Evolutionary conservation across 2,329 filamentous ascomycete genomes (phyloP).

Genomic region (Apiospora sp.): DNA sequence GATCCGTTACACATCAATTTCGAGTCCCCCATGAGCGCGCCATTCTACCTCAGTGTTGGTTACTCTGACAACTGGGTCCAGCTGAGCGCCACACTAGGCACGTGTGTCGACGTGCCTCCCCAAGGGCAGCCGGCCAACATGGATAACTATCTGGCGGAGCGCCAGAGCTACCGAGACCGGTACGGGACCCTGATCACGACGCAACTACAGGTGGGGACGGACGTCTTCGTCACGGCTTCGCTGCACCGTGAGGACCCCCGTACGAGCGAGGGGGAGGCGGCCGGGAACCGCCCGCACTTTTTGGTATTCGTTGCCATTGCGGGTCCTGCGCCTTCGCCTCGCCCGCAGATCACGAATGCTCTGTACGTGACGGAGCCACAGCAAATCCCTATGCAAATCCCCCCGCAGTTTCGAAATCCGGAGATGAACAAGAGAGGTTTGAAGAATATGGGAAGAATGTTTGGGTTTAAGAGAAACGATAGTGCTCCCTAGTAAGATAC

Average conservation of each 20-base stretch:
- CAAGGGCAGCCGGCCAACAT: background rate
- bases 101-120: background rate
- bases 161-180: slow-evolving; percentile 24
- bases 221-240: background rate
- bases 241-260: slow-evolving; percentile 20
- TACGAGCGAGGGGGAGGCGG: slow-evolving; percentile 22
- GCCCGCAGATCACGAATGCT: background rate
- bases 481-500: background rate
- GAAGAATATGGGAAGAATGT: background rate
- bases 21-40: background rate
- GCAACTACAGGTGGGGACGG: background rate
- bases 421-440: background rate
- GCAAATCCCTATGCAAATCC: background rate
- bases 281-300: slow-evolving; percentile 23
- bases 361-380: background rate
- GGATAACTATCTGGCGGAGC: background rate
- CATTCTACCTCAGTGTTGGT: slow-evolving; percentile 10
- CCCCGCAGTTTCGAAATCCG: background rate
- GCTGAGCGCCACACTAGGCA: slow-evolving; percentile 14
- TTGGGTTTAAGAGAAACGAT: background rate
- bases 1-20: slow-evolving; percentile 22
- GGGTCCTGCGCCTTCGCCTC: background rate
- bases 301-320: slow-evolving; percentile 17
- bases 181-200: slow-evolving; percentile 15
- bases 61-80: slow-evolving; percentile 25